These are phyloP conservation scores for Rhodamnia rubescens DNA, from an alignment of 345 rosid genomes.

Conservation along the genomic window DNA sequence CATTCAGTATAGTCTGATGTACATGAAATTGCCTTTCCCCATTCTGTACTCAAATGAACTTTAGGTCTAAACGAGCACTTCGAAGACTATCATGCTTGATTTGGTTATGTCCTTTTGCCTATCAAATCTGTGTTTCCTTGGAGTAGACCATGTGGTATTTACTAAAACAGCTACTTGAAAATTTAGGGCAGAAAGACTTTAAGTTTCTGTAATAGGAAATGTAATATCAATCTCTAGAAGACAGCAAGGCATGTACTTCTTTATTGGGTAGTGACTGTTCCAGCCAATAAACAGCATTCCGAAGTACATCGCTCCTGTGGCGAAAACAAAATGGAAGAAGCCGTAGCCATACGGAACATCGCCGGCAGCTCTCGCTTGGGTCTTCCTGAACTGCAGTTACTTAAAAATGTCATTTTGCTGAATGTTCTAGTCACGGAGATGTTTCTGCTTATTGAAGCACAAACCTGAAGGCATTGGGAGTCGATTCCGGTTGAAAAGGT, in stretches of 20 bases:
- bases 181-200: not conserved
- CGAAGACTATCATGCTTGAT: not conserved
- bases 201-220: not conserved
- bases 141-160: not conserved
- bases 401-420: not conserved
- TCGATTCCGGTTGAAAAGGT: conserved; percentile 96
- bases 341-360: conserved; percentile 89
- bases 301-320: conserved; percentile 96
- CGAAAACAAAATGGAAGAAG: conserved; percentile 95
- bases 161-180: not conserved
- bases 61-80: not conserved
- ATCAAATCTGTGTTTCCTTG: not conserved
- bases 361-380: conserved; percentile 35
- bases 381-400: conserved; percentile 43
- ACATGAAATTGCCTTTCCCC: not conserved
- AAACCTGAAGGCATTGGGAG: conserved; percentile 90
- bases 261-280: conserved; percentile 81
- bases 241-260: conserved; percentile 28
- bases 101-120: not conserved
- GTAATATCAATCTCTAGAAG: not conserved
- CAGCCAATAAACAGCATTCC: conserved; percentile 90
- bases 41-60: not conserved
- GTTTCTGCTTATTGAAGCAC: not conserved
- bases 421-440: not conserved
- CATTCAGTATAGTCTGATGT: not conserved